Evolutionary conservation across 495 filamentous ascomycete species (phyloP).

Genomic region (Melanomma pulvis-pyrius): DNA sequence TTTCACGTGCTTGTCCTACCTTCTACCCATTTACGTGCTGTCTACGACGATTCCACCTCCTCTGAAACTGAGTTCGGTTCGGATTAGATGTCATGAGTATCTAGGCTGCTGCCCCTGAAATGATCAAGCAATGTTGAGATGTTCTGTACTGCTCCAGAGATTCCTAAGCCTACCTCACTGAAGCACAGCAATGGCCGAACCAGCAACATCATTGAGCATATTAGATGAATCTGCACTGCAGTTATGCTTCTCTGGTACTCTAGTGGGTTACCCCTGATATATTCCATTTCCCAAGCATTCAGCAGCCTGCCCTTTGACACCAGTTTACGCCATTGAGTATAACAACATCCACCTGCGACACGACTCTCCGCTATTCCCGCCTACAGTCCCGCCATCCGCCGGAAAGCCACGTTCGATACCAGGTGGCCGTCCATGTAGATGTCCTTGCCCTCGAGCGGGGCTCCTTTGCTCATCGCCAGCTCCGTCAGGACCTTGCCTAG

Average conservation of each 20-base stretch:
- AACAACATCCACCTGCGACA: not conserved
- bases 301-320: not conserved
- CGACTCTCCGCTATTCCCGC: not conserved
- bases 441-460: constrained; percentile 49
- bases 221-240: not conserved
- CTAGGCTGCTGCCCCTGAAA: no score
- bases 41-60: no score
- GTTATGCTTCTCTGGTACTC: no score
- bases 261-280: no score
- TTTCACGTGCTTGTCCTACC: not conserved
- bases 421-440: constrained; percentile 52
- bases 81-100: no score
- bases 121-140: no score
- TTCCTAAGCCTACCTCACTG: no score
- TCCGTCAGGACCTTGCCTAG: constrained; percentile 55
- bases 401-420: constrained; percentile 53
- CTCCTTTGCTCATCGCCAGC: constrained; percentile 62
- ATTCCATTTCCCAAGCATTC: no score
- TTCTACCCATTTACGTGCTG: not conserved
- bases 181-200: no score
- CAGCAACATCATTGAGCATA: no score
- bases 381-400: constrained; percentile 50
- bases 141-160: no score
- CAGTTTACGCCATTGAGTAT: not conserved
- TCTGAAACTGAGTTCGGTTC: no score